These are phyloP conservation scores for Piedraia hortae DNA, from an alignment of 2,329 filamentous ascomycete species.

Conservation along the genomic window DNA sequence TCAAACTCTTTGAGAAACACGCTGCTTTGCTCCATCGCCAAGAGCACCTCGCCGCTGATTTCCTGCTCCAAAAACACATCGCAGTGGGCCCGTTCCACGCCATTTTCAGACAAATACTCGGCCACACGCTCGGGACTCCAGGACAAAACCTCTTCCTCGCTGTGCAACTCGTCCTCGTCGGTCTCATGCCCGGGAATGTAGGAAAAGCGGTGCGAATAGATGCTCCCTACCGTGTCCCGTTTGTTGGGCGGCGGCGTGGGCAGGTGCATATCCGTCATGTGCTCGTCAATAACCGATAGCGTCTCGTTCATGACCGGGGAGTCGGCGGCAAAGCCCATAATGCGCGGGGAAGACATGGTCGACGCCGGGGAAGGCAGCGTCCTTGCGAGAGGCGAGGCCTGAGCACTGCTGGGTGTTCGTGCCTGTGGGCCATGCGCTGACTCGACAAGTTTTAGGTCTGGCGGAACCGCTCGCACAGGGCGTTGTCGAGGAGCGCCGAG, in stretches of 20 bases:
- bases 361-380: constrained; percentile 5
- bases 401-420: too few species aligned
- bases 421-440: too few species aligned
- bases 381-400: constrained; percentile 3
- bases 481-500: constrained; percentile 7
- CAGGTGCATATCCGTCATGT: constrained; percentile 64
- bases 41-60: constrained; percentile 72
- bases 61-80: constrained; percentile 89
- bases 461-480: constrained; percentile 12
- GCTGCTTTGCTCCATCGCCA: constrained; percentile 87
- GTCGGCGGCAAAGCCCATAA: constrained; percentile 5
- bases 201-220: constrained; percentile 70
- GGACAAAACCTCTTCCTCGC: constrained; percentile 41
- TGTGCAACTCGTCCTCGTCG: constrained; percentile 58
- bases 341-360: constrained; percentile 1
- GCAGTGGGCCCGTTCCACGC: constrained; percentile 72
- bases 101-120: constrained; percentile 60
- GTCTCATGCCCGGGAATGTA: constrained; percentile 89
- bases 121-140: constrained; percentile 70
- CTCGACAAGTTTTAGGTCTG: too few species aligned
- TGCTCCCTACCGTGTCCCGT: constrained; percentile 30
- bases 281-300: constrained; percentile 84
- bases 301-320: constrained; percentile 78
- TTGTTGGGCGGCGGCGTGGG: constrained; percentile 22
- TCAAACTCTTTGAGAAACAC: constrained; percentile 91